phyloP scores from a whole-genome alignment of 1,284 basidiomycete species.

The Heterobasidion irregulare region DNA sequence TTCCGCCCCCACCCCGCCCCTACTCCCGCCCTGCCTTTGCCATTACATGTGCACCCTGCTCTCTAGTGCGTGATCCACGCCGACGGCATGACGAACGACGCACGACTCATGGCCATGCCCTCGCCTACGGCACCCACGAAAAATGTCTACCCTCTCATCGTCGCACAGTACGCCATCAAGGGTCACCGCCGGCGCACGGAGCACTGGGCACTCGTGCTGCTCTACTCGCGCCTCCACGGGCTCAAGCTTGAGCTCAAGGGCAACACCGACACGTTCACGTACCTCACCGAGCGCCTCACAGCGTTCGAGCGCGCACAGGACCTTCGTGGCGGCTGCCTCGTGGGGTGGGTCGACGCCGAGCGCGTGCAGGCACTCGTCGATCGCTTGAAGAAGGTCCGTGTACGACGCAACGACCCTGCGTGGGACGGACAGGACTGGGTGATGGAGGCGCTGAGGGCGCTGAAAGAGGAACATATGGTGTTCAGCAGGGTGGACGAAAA shows the following conservation, averaged over 20 bases:
- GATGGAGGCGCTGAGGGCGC: background rate
- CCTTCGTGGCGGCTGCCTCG: background rate
- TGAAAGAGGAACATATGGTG: background rate
- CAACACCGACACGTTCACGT: constrained; percentile 19
- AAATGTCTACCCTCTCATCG: constrained; percentile 15
- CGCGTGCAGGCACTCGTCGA: background rate
- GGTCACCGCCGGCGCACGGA: constrained; percentile 20
- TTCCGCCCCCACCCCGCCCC: too few species aligned
- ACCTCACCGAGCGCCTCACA: constrained; percentile 5
- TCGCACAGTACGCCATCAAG: constrained; percentile 21
- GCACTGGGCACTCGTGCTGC: constrained; percentile 20
- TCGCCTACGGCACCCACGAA: background rate
- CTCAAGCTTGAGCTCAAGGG: constrained; percentile 19
- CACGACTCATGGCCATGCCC: background rate
- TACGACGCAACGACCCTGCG: background rate
- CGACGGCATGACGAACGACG: too few species aligned
- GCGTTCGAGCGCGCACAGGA: background rate
- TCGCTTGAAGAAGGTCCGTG: background rate
- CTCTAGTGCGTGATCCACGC: too few species aligned
- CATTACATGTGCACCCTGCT: too few species aligned
- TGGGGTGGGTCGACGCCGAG: background rate
- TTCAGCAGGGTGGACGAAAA: background rate
- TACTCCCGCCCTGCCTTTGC: too few species aligned
- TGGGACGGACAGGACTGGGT: background rate
- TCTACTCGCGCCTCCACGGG: constrained; percentile 13